Percentiles rank a stretch among this genome's conserved stretches.
Conservation (phyloP, 2,329 filamentous ascomycete species). For the Trichoderma atrobrunneum region DNA sequence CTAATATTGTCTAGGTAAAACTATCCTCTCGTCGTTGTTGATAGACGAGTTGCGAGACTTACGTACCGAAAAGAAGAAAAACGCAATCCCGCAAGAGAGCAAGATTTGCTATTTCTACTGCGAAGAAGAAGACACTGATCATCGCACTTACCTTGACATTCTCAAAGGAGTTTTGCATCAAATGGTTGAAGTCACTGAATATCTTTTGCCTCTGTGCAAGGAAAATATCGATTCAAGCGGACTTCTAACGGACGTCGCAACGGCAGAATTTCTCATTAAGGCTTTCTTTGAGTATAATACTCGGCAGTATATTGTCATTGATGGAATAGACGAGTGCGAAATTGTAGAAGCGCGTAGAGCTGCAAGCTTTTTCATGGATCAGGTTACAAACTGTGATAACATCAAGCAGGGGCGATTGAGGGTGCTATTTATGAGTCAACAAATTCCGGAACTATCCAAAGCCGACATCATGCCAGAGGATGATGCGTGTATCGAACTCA, state of each 20-base stretch:
- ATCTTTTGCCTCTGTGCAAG: neutral
- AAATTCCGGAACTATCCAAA: neutral
- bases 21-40: neutral
- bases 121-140: conserved; percentile 4
- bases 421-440: neutral
- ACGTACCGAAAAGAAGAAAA: neutral
- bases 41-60: neutral
- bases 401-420: neutral
- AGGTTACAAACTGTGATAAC: neutral
- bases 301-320: neutral
- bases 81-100: neutral
- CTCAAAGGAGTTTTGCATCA: neutral
- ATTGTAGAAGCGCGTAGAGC: neutral
- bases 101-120: conserved; percentile 5
- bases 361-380: neutral
- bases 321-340: conserved; percentile 4
- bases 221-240: neutral
- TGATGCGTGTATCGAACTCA: neutral
- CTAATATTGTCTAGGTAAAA: neutral
- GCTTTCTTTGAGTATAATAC: conserved; percentile 1
- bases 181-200: neutral
- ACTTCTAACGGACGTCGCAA: neutral
- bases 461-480: neutral
- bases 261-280: neutral
- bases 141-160: neutral